A percentile compares a stretch with the other conserved stretches of the same genome.
phyloP scores from a whole-genome alignment of 129 eudicot species.

The Lactuca saligna region DNA sequence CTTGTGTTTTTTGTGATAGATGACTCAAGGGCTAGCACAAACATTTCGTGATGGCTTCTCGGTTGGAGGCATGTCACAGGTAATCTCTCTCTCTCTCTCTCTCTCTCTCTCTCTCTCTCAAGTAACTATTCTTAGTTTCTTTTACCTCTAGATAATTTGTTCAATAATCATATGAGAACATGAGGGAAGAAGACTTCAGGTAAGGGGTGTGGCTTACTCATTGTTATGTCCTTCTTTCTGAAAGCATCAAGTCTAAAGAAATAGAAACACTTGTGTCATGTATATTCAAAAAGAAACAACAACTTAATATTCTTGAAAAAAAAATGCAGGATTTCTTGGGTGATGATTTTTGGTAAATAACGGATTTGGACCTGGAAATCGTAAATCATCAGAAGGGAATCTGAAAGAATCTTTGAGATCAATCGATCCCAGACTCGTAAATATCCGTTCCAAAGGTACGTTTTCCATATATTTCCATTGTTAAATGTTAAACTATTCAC shows the following conservation, averaged over 20 bases:
- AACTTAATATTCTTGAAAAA: too few relatives aligned
- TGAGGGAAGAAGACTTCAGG: background rate
- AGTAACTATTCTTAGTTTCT: constrained; percentile 2
- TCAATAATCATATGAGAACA: background rate
- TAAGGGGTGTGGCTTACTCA: too few relatives aligned
- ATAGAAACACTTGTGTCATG: background rate
- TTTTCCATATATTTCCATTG: constrained; percentile 1
- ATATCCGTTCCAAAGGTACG: constrained; percentile 53
- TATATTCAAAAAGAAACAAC: too few relatives aligned
- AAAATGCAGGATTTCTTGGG: too few relatives aligned
- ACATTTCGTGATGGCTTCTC: constrained; percentile 87
- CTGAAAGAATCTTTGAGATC: constrained; percentile 44
- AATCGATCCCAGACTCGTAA: constrained; percentile 43
- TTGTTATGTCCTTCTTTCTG: too few relatives aligned
- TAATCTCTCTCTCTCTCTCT: too few relatives aligned
- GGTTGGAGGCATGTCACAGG: constrained; percentile 99
- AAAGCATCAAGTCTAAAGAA: too few relatives aligned
- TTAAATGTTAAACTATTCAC: too few relatives aligned
- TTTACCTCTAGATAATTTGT: background rate
- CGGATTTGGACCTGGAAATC: constrained; percentile 41
- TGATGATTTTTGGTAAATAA: background rate
- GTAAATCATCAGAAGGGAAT: constrained; percentile 56
- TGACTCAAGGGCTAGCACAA: constrained; percentile 79
- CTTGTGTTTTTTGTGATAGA: constrained; percentile 33
- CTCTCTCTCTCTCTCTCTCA: too few relatives aligned